phyloP scores from a whole-genome alignment of 495 filamentous ascomycete genomes.

The Evernia prunastri region DNA sequence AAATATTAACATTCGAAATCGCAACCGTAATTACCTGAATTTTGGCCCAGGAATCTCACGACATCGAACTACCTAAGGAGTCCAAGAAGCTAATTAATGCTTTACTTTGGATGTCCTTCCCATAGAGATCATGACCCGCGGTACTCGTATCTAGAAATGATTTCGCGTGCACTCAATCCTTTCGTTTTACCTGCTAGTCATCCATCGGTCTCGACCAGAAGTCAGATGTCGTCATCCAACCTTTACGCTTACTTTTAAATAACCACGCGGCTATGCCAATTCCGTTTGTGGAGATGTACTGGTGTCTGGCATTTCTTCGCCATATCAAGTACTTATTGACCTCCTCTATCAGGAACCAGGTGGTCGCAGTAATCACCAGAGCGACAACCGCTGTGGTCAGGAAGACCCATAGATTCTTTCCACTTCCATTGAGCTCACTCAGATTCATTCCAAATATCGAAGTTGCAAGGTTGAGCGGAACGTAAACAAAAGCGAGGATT shows the following conservation, averaged over 20 bases:
- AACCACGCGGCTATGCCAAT: neutral
- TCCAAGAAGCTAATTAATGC: no score
- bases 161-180: neutral
- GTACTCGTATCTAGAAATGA: neutral
- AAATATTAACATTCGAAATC: no score
- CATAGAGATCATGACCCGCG: no score
- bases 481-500: constrained; percentile 19
- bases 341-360: neutral
- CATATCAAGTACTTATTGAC: neutral
- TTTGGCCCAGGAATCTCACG: no score
- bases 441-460: constrained; percentile 23
- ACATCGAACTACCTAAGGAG: no score
- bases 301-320: neutral
- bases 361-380: constrained; percentile 4
- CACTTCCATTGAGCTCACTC: constrained; percentile 18
- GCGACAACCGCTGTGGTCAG: constrained; percentile 12
- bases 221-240: neutral
- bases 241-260: no score
- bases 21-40: no score
- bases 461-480: constrained; percentile 18
- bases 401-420: constrained; percentile 8
- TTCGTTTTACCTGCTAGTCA: neutral
- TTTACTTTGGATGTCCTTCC: no score
- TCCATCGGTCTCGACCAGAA: neutral
- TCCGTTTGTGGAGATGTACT: no score